Conservation (phyloP, 2,329 filamentous ascomycete genomes). For the Beauveria medogensis region DNA sequence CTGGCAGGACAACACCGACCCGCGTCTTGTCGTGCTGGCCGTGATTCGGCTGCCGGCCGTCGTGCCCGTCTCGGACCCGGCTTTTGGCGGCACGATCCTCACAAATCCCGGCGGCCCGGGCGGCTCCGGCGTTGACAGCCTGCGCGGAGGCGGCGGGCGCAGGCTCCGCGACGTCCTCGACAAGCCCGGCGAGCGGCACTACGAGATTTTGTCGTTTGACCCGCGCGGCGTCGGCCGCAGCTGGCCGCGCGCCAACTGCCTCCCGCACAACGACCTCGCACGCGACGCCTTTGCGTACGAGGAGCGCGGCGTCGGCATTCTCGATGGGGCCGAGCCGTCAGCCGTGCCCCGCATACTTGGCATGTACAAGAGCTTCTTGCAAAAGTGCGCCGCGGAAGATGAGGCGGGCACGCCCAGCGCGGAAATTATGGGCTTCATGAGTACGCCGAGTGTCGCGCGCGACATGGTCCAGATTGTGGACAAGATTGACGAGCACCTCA, state of each 20-base stretch:
- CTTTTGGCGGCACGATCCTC: slow-evolving; percentile 28
- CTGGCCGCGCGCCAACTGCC: slow-evolving; percentile 26
- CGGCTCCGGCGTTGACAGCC: slow-evolving; percentile 22
- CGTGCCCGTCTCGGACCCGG: slow-evolving; percentile 22
- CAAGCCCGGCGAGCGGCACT: slow-evolving; percentile 19
- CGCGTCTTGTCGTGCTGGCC: slow-evolving; percentile 23
- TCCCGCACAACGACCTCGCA: slow-evolving; percentile 17
- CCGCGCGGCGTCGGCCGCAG: slow-evolving; percentile 26
- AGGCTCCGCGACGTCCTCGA: slow-evolving; percentile 19
- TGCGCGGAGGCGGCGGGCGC: slow-evolving; percentile 13
- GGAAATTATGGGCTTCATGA: slow-evolving; percentile 21
- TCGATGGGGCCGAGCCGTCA: slow-evolving; percentile 11
- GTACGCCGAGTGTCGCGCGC: slow-evolving; percentile 24
- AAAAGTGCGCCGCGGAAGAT: background rate
- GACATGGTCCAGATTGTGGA: slow-evolving; percentile 28
- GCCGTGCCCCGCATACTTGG: slow-evolving; percentile 1
- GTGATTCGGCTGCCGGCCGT: slow-evolving; percentile 25
- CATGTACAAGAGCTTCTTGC: background rate
- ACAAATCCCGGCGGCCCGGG: slow-evolving; percentile 31
- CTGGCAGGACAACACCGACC: slow-evolving; percentile 20
- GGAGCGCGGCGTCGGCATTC: slow-evolving; percentile 20
- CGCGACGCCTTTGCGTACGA: slow-evolving; percentile 21
- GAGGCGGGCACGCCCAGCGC: slow-evolving; percentile 8
- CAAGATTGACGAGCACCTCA: slow-evolving; percentile 20
- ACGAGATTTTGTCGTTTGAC: slow-evolving; percentile 30